Evolutionary conservation across 192 early-diverging fungal genomes (phyloP), one percentile per base, ranked within the genome.

Genomic region (Gaertneriomyces semiglobifer): DNA sequence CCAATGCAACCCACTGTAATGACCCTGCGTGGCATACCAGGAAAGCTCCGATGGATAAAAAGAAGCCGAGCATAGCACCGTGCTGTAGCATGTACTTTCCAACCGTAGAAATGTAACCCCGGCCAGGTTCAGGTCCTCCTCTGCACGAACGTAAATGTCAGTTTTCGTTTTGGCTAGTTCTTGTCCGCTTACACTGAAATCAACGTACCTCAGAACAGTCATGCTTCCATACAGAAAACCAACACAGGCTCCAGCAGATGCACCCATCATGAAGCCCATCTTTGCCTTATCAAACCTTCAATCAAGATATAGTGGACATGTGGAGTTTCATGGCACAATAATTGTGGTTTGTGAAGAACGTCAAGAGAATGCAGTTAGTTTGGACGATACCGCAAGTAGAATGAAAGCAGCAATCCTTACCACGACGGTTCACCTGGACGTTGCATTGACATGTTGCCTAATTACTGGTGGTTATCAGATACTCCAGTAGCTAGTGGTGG

Each of bases 81-180:
- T 72, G 70, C 55, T 72, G 70, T 9, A 72, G 63, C 70, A 72
- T 72, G 57, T 65, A 66, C 47, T 59, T 65, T 5, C 70, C 70
- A 7, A 72, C 62, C 7, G 70, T 72, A 6, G 56, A 60, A 56
- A 72, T 65, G 50, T 65, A 65, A 5, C 70, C 70, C 10, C 58
- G 18, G 5, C 66, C 66, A 16, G 66, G 66, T 12, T 68, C 66
- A 3, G 66, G 66, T 52, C 66, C 66, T 16, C 19, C 66, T 52
- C 66, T 61, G 60, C 0, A 61, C n/a, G n/a, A 50, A 18, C 48
- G 48, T 2, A 18, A 50, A 50, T 50, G 48, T 18, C 48, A 50
- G 48, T 33, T 2, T 33, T 33, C 25, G 25, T 33, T 33, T 33
- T 33, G 25, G 25, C 25, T 33, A 2, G 25, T 33, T 33, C 25